These are phyloP conservation scores for Gracilaria caudata DNA, from an alignment of 23 red algal species.

Conservation along the genomic window DNA sequence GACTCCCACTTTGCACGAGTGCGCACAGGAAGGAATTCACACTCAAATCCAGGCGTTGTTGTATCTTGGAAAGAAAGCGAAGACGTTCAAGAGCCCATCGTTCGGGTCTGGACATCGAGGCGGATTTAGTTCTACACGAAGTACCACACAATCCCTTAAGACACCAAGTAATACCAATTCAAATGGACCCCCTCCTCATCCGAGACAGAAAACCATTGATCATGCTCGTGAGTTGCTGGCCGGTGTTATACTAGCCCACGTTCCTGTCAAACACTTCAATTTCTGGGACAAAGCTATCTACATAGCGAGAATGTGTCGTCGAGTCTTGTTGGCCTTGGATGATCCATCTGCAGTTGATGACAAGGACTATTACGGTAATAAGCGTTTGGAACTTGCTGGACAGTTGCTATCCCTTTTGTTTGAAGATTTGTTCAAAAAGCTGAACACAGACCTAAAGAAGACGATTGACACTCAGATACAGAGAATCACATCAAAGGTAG, in stretches of 20 bases:
- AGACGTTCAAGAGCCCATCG: conserved; percentile 33
- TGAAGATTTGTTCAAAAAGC: conserved; percentile 98
- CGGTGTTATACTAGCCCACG: conserved; percentile 76
- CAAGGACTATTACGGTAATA: conserved; percentile 99
- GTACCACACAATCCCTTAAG: conserved; percentile 1
- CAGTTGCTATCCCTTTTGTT: conserved; percentile 90
- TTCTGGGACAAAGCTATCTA: conserved; percentile 85
- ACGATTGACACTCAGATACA: conserved; percentile 74
- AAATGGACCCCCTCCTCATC: conserved; percentile 13
- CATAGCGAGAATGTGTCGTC: conserved; percentile 86
- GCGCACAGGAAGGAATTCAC: conserved; percentile 68
- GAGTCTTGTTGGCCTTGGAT: conserved; percentile 77
- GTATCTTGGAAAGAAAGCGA: conserved; percentile 73
- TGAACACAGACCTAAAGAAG: conserved; percentile 86
- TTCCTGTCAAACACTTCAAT: conserved; percentile 78
- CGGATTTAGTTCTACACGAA: conserved; percentile 27
- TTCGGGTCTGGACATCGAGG: conserved; percentile 17
- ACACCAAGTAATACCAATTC: background rate
- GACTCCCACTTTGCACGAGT: conserved; percentile 71
- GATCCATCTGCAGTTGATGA: conserved; percentile 89
- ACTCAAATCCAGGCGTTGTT: conserved; percentile 62
- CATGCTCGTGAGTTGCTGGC: conserved; percentile 77
- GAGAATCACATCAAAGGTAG: conserved; percentile 61
- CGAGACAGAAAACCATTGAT: conserved; percentile 59
- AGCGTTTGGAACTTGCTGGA: conserved; percentile 94